Base-by-base conservation (phyloP, 2,329 filamentous ascomycete genomes). In the Aulographum hederae region DNA sequence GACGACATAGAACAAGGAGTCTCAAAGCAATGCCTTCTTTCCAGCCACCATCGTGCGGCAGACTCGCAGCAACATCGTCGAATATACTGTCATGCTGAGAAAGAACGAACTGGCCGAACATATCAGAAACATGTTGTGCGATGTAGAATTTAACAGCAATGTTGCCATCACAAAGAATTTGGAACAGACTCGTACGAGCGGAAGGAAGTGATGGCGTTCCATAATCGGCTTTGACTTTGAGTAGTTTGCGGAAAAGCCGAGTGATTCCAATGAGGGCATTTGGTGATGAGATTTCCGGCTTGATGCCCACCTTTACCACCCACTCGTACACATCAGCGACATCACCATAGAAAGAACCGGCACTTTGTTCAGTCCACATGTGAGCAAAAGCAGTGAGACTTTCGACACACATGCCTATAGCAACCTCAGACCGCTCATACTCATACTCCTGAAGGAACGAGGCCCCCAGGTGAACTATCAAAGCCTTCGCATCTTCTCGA, bases 61-160 rank as follows among this genome's bases (percentile, higher is more conserved):
- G 61, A 41, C 65, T 78, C 13, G 69, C 63, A n/a, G 91, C 58
- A 10, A 98, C 67, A 46, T 95, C 82, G 21, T 82, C 65, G 39
- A 94, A 82, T 11, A 95, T 70, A 4, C 73, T 69, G 35, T 91
- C 80, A 43, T 98, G 89, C 28, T 77, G 63, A 41, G 76, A 77
- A 2, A 94, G 63, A n/a, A 85, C 65, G 45, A 79, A 95, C 2
- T 79, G 65, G 10, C 72, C 67, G 49, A 98, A 98, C 17, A 98
- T 63, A 4, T 61, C 60, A 1, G 81, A 69, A 13, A 95, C 58
- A 3, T 66, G 64, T 34, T 69, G 60, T 0, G 78, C 75, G 32
- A 93, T 68, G 36, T 67, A 69, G 44, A 78, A 84, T 44, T 91
- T 89, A 29, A 89, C 75, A 8, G 61, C 52, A 43, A 86, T 69